Evolutionary conservation across 1,284 basidiomycete genomes (phyloP), one percentile per base, ranked within the genome.

Genomic region (Malassezia brasiliensis): DNA sequence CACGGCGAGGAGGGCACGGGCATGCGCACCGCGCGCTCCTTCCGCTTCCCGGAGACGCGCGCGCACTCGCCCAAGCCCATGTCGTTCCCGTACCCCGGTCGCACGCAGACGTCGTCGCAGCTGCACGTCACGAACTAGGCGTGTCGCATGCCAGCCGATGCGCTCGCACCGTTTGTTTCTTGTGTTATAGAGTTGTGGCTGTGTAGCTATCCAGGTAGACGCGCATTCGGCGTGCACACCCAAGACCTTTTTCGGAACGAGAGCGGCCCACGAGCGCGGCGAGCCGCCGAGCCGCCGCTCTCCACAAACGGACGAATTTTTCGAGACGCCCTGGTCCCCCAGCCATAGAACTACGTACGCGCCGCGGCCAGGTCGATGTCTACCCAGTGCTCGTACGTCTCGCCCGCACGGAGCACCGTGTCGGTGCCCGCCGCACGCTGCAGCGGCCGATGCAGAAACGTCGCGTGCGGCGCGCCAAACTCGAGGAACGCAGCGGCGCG

Each of bases 381-480:
- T 15, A 69, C 65, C 65, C 63, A 67, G 52, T 63, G 56, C 36
- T 57, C 56, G 37, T 69, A 69, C 14, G 56, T 53, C 53, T 67
- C 60, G 8, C 64, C 65, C 19, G 53, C 56, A 30, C 60, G 53
- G 22, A 71, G 50, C 19, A 68, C 17, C 47, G 68, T 66, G 25
- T 66, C 67, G 46, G 46, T 45, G 2, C 64, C 65, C 19, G 60
- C 66, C 2, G 59, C 40, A n/a, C 53, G 45, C 14, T 46, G 42
- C 22, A 72, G 52, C 10, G 40, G 37, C 15, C 59, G 32, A 45
- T 55, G 57, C 30, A 69, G 20, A 55, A 69, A 69, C 14, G 64
- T 67, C 32, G 62, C 65, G 50, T 72, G 69, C 35, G 69, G 69
- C 15, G 62, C 63, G n/a, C 58, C 53, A 31, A 71, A 72, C 50